Conservation (phyloP, 306 rosid species). For the Abrus pulchellus region DNA sequence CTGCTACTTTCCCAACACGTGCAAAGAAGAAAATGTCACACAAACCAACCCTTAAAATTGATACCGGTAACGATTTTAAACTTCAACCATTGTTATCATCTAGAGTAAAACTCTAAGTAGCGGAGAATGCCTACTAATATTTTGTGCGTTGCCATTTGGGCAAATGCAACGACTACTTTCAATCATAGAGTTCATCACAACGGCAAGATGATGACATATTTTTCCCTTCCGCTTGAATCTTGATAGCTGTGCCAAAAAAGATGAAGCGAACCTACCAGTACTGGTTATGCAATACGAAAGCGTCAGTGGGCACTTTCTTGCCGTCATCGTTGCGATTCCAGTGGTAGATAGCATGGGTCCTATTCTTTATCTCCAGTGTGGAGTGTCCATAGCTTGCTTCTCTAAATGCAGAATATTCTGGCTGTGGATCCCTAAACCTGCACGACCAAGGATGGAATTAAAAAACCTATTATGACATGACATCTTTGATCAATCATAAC, state of each 20-base stretch:
- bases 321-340: conserved; percentile 99
- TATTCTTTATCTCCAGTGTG: conserved; percentile 79
- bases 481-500: conserved; percentile 16
- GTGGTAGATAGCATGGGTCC: conserved; percentile 92
- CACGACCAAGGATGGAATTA: conserved; percentile 35
- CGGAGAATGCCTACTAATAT: background rate
- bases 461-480: conserved; percentile 24
- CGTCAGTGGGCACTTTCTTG: conserved; percentile 74
- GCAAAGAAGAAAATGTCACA: conserved; percentile 18
- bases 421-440: conserved; percentile 92
- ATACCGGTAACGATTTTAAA: conserved; percentile 17
- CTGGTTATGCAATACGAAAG: conserved; percentile 81
- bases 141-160: conserved; percentile 19
- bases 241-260: conserved; percentile 27
- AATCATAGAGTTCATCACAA: conserved; percentile 35
- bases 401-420: conserved; percentile 91
- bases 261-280: conserved; percentile 73
- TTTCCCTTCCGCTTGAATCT: background rate
- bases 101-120: background rate
- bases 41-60: background rate
- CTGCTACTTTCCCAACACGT: background rate
- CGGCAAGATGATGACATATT: conserved; percentile 13
- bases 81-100: background rate
- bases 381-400: conserved; percentile 99
- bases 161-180: conserved; percentile 36